Conservation (phyloP, 805 yeast genomes). For the Nakazawaea holstii region DNA sequence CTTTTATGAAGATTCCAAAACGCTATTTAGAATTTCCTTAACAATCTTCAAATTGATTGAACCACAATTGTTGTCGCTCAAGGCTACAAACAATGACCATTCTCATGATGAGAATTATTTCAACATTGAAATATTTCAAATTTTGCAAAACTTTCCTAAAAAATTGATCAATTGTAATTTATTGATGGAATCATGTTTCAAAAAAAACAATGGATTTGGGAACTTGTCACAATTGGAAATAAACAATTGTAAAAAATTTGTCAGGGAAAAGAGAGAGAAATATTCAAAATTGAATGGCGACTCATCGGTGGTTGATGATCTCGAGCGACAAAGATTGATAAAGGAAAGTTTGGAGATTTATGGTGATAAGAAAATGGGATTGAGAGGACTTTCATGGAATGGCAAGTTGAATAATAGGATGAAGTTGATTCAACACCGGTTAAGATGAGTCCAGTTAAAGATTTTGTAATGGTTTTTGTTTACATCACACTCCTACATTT, state of each 20-base stretch:
- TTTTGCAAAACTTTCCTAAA: conserved; percentile 80
- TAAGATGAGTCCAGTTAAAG: conserved; percentile 5
- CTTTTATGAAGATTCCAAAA: conserved; percentile 87
- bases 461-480: neutral
- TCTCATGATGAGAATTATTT: conserved; percentile 21
- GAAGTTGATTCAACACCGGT: conserved; percentile 22
- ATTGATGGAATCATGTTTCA: conserved; percentile 70
- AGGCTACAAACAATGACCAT: conserved; percentile 3
- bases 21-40: conserved; percentile 76
- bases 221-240: conserved; percentile 81
- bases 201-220: conserved; percentile 66
- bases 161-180: conserved; percentile 60
- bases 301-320: conserved; percentile 18
- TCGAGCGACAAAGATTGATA: conserved; percentile 24
- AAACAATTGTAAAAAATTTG: conserved; percentile 71
- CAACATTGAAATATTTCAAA: conserved; percentile 57
- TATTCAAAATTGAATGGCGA: conserved; percentile 24
- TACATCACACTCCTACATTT: neutral
- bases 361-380: conserved; percentile 23
- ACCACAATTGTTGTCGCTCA: conserved; percentile 41
- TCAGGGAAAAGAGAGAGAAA: conserved; percentile 52
- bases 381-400: conserved; percentile 28
- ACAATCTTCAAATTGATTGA: conserved; percentile 75
- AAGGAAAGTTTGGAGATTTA: conserved; percentile 17
- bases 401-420: conserved; percentile 26